Conservation (phyloP, 768 basidiomycete species). For the Podaxis carcinomalis region DNA sequence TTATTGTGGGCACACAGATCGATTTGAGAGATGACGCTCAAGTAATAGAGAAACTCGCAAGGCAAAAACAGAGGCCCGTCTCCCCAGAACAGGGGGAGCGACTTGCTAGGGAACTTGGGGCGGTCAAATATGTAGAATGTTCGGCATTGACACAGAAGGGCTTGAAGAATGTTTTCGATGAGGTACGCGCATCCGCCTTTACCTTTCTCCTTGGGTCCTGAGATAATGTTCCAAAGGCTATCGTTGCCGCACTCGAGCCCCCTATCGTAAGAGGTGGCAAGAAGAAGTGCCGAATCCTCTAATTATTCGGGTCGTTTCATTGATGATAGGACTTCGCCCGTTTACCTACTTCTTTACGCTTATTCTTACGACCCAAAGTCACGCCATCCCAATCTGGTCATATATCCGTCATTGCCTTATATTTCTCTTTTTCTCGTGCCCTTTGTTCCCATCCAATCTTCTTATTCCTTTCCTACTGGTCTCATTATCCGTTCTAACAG, state of each 20-base stretch:
- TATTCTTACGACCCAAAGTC: constrained; percentile 32
- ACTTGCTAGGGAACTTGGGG: constrained; percentile 95
- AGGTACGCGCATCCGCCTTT: constrained; percentile 55
- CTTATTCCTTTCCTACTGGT: constrained; percentile 27
- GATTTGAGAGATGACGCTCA: constrained; percentile 92
- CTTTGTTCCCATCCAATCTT: constrained; percentile 22
- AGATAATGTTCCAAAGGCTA: constrained; percentile 56
- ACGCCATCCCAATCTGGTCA: constrained; percentile 39
- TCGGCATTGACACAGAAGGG: constrained; percentile 99
- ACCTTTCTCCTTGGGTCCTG: constrained; percentile 5
- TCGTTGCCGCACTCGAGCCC: constrained; percentile 97
- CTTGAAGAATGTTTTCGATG: constrained; percentile 99
- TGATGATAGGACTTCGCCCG: constrained; percentile 18
- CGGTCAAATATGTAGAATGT: constrained; percentile 99
- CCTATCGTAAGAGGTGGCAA: constrained; percentile 83
- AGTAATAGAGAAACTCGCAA: constrained; percentile 91
- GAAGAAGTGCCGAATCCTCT: constrained; percentile 82
- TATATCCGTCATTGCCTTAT: constrained; percentile 39
- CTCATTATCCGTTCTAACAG: constrained; percentile 22
- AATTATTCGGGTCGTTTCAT: constrained; percentile 24
- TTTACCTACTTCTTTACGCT: constrained; percentile 22
- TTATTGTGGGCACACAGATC: constrained; percentile 98
- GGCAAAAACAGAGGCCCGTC: constrained; percentile 96
- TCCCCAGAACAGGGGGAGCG: constrained; percentile 84
- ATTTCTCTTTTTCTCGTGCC: constrained; percentile 19